Percentiles rank a stretch among this genome's conserved stretches.
phyloP scores from a whole-genome alignment of 345 rosid species.

The Eucalyptus regnans region DNA sequence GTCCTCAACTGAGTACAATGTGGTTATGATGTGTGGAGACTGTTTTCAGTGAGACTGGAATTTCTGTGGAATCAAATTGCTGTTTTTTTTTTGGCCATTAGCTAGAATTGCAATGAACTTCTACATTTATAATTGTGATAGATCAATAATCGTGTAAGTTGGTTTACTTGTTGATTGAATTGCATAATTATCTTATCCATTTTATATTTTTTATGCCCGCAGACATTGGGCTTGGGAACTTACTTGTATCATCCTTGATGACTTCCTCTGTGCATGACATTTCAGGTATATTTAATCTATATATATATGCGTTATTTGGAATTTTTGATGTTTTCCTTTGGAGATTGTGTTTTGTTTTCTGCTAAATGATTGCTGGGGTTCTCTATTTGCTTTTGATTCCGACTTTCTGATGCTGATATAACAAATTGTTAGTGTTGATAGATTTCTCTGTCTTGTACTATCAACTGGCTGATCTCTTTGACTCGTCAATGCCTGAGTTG shows the following conservation, averaged over 20 bases:
- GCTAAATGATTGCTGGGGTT: not conserved
- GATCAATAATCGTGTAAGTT: not conserved
- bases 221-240: slow-evolving; percentile 11
- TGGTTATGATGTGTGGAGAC: not conserved
- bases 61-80: not conserved
- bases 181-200: not conserved
- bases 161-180: not conserved
- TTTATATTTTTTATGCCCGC: not conserved
- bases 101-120: not conserved
- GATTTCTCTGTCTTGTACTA: not conserved
- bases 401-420: not conserved
- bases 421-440: not conserved
- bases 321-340: not conserved
- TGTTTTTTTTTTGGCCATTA: not conserved
- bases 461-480: not conserved
- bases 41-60: not conserved
- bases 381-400: not conserved
- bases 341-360: not conserved
- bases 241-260: slow-evolving; percentile 13
- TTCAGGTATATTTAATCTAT: slow-evolving; percentile 29
- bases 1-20: not conserved
- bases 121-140: not conserved
- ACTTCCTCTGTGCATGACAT: slow-evolving; percentile 38
- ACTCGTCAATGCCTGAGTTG: not conserved
- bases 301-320: not conserved